These are phyloP conservation scores for Cetraspora pellucida DNA, from an alignment of 192 early-diverging fungal species.

Conservation along the genomic window DNA sequence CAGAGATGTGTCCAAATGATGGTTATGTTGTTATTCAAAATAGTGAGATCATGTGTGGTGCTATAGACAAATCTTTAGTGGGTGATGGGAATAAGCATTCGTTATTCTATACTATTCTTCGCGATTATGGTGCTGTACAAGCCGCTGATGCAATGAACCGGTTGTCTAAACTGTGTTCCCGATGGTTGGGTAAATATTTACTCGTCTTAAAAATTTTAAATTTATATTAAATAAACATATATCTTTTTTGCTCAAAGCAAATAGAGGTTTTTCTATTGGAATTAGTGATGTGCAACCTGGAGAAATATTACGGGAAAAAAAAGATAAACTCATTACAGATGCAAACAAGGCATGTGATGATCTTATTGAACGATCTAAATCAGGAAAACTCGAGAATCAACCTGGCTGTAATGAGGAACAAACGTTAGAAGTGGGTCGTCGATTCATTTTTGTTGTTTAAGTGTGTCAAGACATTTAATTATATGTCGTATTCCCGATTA, in stretches of 20 bases:
- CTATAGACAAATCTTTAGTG: slow-evolving; percentile 92
- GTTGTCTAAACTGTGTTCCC: slow-evolving; percentile 88
- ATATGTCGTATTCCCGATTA: not conserved
- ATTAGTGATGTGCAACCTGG: slow-evolving; percentile 97
- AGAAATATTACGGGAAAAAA: slow-evolving; percentile 70
- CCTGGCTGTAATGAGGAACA: slow-evolving; percentile 87
- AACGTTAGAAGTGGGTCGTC: slow-evolving; percentile 71
- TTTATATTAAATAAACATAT: not conserved
- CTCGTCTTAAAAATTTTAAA: not conserved
- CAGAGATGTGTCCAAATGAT: slow-evolving; percentile 87
- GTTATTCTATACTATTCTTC: slow-evolving; percentile 89
- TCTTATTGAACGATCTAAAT: slow-evolving; percentile 67
- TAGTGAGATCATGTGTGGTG: slow-evolving; percentile 93
- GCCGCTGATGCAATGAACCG: slow-evolving; percentile 95
- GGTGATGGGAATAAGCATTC: slow-evolving; percentile 97
- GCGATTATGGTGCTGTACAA: slow-evolving; percentile 85
- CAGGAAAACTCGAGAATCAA: slow-evolving; percentile 76
- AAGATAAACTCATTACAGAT: slow-evolving; percentile 74
- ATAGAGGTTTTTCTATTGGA: slow-evolving; percentile 97
- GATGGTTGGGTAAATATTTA: slow-evolving; percentile 73
- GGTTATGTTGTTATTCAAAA: slow-evolving; percentile 90
- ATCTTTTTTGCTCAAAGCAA: slow-evolving; percentile 46
- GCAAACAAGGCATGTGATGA: slow-evolving; percentile 88
- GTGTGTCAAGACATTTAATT: not conserved
- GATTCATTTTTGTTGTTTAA: not conserved